phyloP scores from a whole-genome alignment of 2,329 filamentous ascomycete genomes.

The Penicillium brasilianum region DNA sequence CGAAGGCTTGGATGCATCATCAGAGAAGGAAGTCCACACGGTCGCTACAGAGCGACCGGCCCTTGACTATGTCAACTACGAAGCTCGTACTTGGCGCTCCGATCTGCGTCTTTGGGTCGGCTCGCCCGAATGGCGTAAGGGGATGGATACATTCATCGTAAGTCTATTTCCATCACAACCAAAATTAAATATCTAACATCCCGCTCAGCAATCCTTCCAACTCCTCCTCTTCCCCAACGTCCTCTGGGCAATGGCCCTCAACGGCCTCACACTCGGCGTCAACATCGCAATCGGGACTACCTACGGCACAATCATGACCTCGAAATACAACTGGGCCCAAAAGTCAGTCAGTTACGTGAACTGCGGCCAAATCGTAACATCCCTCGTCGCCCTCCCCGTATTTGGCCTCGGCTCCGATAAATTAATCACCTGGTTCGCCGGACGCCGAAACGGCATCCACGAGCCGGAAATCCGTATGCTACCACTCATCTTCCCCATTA shows the following conservation, averaged over 20 bases:
- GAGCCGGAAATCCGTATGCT: conserved; percentile 49
- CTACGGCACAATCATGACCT: conserved; percentile 44
- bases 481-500: conserved; percentile 42
- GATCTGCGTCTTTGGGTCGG: conserved; percentile 50
- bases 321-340: conserved; percentile 48
- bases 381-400: conserved; percentile 46
- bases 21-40: conserved; percentile 18
- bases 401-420: conserved; percentile 48
- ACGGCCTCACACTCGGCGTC: conserved; percentile 47
- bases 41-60: conserved; percentile 22
- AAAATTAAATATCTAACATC: not conserved
- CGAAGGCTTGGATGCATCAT: conserved; percentile 19
- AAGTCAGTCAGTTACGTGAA: conserved; percentile 45
- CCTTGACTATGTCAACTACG: conserved; percentile 46
- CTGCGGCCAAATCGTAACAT: conserved; percentile 47
- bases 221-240: conserved; percentile 50
- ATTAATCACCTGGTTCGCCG: conserved; percentile 43
- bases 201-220: conserved; percentile 36
- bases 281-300: conserved; percentile 53
- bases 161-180: not conserved
- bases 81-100: conserved; percentile 41
- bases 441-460: conserved; percentile 46
- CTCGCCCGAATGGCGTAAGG: conserved; percentile 45
- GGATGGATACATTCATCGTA: conserved; percentile 29
- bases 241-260: conserved; percentile 49